phyloP scores from a whole-genome alignment of 2,329 filamentous ascomycete genomes.

The Coniochaeta hoffmannii region DNA sequence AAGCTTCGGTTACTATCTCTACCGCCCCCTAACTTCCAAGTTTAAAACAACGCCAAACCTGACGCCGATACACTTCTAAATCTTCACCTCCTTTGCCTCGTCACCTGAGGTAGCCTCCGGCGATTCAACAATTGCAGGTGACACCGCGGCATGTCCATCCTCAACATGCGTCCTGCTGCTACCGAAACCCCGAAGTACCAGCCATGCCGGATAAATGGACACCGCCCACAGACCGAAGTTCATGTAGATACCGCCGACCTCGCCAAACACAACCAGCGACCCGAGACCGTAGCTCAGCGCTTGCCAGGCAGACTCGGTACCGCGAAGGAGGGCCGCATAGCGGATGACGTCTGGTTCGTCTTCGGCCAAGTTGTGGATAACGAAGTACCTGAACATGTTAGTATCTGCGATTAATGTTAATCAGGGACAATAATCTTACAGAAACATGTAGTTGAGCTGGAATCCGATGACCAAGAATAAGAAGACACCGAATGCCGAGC shows the following conservation, averaged over 20 bases:
- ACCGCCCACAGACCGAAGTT: conserved; percentile 64
- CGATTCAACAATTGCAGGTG: neutral
- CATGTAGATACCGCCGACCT: conserved; percentile 60
- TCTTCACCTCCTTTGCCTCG: too few species aligned
- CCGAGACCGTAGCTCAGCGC: conserved; percentile 64
- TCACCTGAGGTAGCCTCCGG: too few species aligned
- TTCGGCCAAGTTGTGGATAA: conserved; percentile 58
- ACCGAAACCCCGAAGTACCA: conserved; percentile 53
- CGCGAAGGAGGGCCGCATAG: conserved; percentile 59
- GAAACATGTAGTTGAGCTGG: conserved; percentile 66
- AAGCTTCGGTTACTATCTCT: too few species aligned
- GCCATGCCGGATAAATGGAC: conserved; percentile 58
- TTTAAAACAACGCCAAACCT: too few species aligned
- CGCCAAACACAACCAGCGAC: conserved; percentile 53
- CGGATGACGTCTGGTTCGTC: conserved; percentile 58
- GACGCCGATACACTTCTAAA: too few species aligned
- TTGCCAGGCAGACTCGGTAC: conserved; percentile 66
- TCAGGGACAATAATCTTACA: conserved; percentile 29
- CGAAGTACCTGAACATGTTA: conserved; percentile 48
- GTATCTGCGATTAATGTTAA: neutral
- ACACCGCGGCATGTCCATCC: neutral
- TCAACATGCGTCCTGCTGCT: conserved; percentile 5
- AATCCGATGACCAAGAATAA: conserved; percentile 61
- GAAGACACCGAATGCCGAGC: conserved; percentile 58
- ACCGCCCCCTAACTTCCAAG: too few species aligned